Conservation (phyloP, 345 rosid species). For the Excoecaria cochinchinensis region DNA sequence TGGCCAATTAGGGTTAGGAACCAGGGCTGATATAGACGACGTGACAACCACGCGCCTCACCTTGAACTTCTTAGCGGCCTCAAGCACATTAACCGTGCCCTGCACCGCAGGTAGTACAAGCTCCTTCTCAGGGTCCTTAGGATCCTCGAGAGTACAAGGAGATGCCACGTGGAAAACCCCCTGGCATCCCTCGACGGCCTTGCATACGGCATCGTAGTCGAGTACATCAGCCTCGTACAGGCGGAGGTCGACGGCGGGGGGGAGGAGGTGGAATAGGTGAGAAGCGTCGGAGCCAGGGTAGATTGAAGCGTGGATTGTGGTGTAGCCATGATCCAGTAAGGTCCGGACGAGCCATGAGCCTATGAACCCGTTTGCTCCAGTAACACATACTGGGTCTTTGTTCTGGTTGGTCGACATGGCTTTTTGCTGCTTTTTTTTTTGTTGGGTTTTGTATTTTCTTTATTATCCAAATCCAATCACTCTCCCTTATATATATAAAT, state of each 20-base stretch:
- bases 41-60: slow-evolving; percentile 79
- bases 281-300: slow-evolving; percentile 63
- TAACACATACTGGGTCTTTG: slow-evolving; percentile 60
- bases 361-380: slow-evolving; percentile 85
- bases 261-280: slow-evolving; percentile 47
- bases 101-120: slow-evolving; percentile 73
- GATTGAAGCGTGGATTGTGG: slow-evolving; percentile 58
- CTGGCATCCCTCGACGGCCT: slow-evolving; percentile 63
- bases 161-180: slow-evolving; percentile 93
- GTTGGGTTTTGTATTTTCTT: too few relatives aligned
- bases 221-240: slow-evolving; percentile 62
- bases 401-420: neutral
- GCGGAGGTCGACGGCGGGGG: slow-evolving; percentile 30
- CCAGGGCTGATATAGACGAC: slow-evolving; percentile 73
- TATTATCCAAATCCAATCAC: too few relatives aligned
- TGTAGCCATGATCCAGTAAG: slow-evolving; percentile 51
- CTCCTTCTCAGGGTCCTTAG: slow-evolving; percentile 58
- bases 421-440: neutral
- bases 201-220: slow-evolving; percentile 49
- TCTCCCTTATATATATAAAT: too few relatives aligned
- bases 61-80: slow-evolving; percentile 50
- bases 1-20: slow-evolving; percentile 75
- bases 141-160: slow-evolving; percentile 71
- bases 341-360: slow-evolving; percentile 71
- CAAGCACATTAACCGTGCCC: slow-evolving; percentile 68